Evolutionary conservation across 2,329 filamentous ascomycete genomes (phyloP), one percentile per base, ranked within the genome.

Genomic region (Fusarium brevicatenulatum): DNA sequence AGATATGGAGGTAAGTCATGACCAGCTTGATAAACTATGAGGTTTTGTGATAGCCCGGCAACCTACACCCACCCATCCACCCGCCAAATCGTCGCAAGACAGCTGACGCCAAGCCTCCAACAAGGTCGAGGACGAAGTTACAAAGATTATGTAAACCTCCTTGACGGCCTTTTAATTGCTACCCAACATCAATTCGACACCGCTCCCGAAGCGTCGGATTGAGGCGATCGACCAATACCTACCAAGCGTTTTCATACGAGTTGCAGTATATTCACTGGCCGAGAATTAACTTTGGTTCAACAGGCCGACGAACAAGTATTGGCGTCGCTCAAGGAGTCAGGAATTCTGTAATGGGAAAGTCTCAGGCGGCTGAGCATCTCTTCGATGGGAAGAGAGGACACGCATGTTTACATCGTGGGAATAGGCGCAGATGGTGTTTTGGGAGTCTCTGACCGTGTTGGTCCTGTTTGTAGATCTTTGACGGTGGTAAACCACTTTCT

Each of bases 1-100:
- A 85, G 96, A 99, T 81, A 97, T 98, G 92, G 96, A 99, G 94
- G 96, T 99, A 85, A 91, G 94, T 91, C 66, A 73, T 66, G 62
- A 74, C 58, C 47, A 63, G 62, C 58, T 71, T 71, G 62, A 63
- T 63, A 60, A 70, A 59, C 58, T 63, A 55, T 70, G 63, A 65
- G 68, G 50, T 69, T 63, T 70, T 55, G 70, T 65, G 46, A 74
- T 67, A 61, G 61, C 54, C 71, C 66, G 47, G 47, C 73, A 65
- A 70, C 25, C 66, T 66, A 59, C 56, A 72, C 61, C 57, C 47
- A 57, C 40, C 30, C 30, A 30, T 11, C 57, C 47, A 54, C 39
- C 57, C 50, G 58, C 46, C 63, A 40, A 50, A 68, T 62, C 44
- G 60, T 71, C 58, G 59, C 73, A 66, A 74, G 67, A 68, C 70